These are phyloP conservation scores for Coemansia sp. DNA, from an alignment of 192 early-diverging fungal genomes.

Conservation along the genomic window DNA sequence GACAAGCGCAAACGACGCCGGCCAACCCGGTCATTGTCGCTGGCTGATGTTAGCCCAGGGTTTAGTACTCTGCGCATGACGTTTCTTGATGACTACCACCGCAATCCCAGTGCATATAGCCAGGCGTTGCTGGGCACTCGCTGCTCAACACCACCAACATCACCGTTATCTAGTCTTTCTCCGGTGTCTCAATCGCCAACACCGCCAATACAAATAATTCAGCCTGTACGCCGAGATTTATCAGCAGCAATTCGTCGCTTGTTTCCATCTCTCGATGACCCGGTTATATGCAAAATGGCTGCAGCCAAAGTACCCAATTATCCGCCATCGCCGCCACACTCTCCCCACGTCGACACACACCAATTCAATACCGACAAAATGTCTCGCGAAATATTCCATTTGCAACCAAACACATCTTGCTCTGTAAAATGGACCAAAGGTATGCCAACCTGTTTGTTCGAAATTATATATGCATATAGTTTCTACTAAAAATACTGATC, in stretches of 20 bases:
- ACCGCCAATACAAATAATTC: no score
- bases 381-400: conserved; percentile 27
- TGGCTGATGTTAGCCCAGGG: neutral
- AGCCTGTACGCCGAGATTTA: no score
- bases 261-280: conserved; percentile 35
- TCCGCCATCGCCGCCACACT: conserved; percentile 2
- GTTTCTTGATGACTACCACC: conserved; percentile 44
- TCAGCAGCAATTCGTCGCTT: conserved; percentile 33
- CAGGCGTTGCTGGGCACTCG: conserved; percentile 42
- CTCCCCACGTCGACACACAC: neutral
- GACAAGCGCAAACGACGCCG: conserved; percentile 44
- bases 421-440: conserved; percentile 51
- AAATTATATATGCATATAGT: conserved; percentile 6
- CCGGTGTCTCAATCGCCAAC: no score
- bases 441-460: conserved; percentile 16
- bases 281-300: conserved; percentile 9
- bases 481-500: neutral
- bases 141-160: neutral
- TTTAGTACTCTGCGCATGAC: conserved; percentile 30
- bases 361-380: conserved; percentile 21
- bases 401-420: conserved; percentile 29
- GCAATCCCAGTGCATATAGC: conserved; percentile 48
- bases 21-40: conserved; percentile 35
- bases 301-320: conserved; percentile 11
- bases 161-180: no score